Evolutionary conservation across 352 stramenopile species (phyloP), one percentile per base, ranked within the genome.

Genomic region (Globisporangium solare): DNA sequence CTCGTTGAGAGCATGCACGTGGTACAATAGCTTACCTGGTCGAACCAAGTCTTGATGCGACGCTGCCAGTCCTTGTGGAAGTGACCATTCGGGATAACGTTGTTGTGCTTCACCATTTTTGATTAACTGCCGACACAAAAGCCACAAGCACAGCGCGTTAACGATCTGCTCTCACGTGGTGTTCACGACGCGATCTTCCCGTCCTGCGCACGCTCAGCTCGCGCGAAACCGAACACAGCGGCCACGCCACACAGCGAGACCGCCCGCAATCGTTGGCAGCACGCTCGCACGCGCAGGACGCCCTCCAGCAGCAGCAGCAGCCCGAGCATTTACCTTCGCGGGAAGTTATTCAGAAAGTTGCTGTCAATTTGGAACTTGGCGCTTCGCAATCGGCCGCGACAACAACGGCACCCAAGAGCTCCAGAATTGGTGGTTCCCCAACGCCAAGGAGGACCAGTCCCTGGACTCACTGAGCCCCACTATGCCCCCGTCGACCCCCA

Each of bases 1-100:
- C 22, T 21, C 37, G 14, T 4, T 40, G 14, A n/a, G n/a, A n/a
- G 18, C 52, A 20, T 7, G 35, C 15, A 41, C 12, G 12, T 13
- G 49, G 24, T 35, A 35, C 6, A 35, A 31, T 6, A 49, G 47
- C 79, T 66, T 88, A 95, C 88, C 87, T 97, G 90, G 83, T 97
- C 79, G 72, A 98, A 97, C 88, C 88, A 98, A 61, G 95, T 97
- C 76, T 97, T 98, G 59, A 98, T 97, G 79, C 94, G 89, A 74
- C 91, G 76, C 77, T 97, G 81, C 92, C 97, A 99, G 82, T 99
- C 98, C 90, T 99, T 99, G 84, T 99, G 92, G 92, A 99, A 99
- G 82, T 99, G 97, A 67, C 95, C 94, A 83, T 99, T 99, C 57
- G 97, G 96, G 81, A 99, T 95, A 73, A 99, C 90, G 83, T 99